Percentiles rank a stretch among this genome's conserved stretches.
phyloP scores from a whole-genome alignment of 2,329 filamentous ascomycete species.

The Penicillium sp. region DNA sequence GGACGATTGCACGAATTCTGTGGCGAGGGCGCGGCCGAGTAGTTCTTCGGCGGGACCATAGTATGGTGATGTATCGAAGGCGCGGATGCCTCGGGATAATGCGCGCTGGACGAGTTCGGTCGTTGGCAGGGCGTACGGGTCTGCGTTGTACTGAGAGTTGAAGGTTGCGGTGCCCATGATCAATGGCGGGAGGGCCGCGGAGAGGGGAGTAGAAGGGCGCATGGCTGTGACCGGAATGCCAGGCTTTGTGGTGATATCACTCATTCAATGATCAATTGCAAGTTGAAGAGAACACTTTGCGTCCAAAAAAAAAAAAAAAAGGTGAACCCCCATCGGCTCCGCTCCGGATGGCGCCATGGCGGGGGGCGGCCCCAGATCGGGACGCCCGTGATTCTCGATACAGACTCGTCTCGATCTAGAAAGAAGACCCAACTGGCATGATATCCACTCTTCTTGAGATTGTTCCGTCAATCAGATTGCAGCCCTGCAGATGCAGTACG shows the following conservation, averaged over 20 bases:
- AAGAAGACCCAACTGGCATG: neutral
- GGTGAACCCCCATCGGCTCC: constrained; percentile 12
- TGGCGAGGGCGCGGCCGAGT: constrained; percentile 49
- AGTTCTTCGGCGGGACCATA: constrained; percentile 56
- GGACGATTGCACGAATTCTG: constrained; percentile 40
- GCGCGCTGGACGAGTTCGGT: constrained; percentile 51
- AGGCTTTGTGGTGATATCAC: neutral
- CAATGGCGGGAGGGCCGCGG: constrained; percentile 46
- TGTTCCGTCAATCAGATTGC: neutral
- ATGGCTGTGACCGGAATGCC: constrained; percentile 18
- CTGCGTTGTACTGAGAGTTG: constrained; percentile 51
- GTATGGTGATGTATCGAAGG: constrained; percentile 58
- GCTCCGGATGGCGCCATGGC: constrained; percentile 30
- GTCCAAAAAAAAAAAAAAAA: constrained; percentile 11
- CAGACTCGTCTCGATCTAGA: neutral
- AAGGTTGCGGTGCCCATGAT: constrained; percentile 54
- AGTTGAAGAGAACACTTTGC: too few species aligned
- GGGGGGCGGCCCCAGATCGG: constrained; percentile 8
- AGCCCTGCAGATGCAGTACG: neutral
- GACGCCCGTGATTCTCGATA: neutral
- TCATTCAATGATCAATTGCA: neutral
- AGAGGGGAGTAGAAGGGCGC: constrained; percentile 38
- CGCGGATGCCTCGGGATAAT: constrained; percentile 49
- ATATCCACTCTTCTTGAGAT: neutral
- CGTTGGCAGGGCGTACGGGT: constrained; percentile 52